These are phyloP conservation scores for Mucor mucedo DNA, from an alignment of 371 early-diverging fungal genomes.

Conservation along the genomic window DNA sequence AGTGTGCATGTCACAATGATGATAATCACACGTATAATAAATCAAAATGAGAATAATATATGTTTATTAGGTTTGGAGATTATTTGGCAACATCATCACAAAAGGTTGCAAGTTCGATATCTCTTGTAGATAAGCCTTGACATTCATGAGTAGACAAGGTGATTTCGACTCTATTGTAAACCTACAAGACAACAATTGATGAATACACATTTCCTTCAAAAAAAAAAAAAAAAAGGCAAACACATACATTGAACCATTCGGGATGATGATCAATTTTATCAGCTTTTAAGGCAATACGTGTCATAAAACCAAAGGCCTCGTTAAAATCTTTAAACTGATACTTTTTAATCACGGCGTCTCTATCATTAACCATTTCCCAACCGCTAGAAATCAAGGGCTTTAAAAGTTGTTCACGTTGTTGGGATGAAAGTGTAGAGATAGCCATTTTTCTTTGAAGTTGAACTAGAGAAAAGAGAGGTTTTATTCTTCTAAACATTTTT, in stretches of 20 bases:
- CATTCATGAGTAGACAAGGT: slow-evolving; percentile 92
- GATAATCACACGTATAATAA: too few relatives aligned
- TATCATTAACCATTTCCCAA: slow-evolving; percentile 68
- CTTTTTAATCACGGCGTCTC: slow-evolving; percentile 84
- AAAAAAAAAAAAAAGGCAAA: background rate
- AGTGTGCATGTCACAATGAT: too few relatives aligned
- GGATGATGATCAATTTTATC: slow-evolving; percentile 96
- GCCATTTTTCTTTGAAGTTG: slow-evolving; percentile 11
- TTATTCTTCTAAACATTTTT: background rate
- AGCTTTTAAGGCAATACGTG: slow-evolving; percentile 87
- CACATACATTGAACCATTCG: slow-evolving; percentile 88
- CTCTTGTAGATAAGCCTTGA: slow-evolving; percentile 79
- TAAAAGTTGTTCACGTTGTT: slow-evolving; percentile 58
- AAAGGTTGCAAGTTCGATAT: slow-evolving; percentile 80
- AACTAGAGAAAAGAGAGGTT: slow-evolving; percentile 7
- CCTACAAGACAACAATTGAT: slow-evolving; percentile 38
- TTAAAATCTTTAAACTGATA: slow-evolving; percentile 84
- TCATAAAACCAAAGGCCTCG: slow-evolving; percentile 94
- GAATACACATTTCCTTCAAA: background rate
- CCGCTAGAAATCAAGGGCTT: slow-evolving; percentile 56
- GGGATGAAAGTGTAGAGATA: slow-evolving; percentile 13
- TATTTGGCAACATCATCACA: slow-evolving; percentile 53
- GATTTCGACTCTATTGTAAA: slow-evolving; percentile 90
- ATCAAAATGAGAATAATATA: background rate
- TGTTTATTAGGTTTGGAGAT: background rate